phyloP scores from a whole-genome alignment of 306 rosid species.

The Cucumis cinereus region DNA sequence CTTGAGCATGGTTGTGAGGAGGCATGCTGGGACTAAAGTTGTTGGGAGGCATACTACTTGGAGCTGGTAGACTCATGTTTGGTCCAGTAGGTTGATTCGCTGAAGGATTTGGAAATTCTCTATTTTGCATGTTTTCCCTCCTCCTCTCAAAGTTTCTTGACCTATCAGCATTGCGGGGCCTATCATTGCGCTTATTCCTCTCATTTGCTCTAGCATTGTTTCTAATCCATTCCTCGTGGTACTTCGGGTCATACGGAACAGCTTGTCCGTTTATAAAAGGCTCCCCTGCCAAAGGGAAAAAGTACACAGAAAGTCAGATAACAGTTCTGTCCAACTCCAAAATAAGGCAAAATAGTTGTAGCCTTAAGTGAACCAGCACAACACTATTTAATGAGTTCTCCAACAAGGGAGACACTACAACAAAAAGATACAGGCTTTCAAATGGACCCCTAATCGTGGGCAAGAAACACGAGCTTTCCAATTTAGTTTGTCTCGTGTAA shows the following conservation, averaged over 20 bases:
- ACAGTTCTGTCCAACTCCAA: background rate
- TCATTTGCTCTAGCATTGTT: slow-evolving; percentile 87
- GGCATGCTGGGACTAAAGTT: background rate
- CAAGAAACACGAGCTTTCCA: background rate
- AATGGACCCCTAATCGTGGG: background rate
- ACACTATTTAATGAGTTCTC: background rate
- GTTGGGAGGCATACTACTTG: slow-evolving; percentile 6
- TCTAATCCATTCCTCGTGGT: slow-evolving; percentile 89
- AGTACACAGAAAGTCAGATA: background rate
- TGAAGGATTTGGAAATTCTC: slow-evolving; percentile 49
- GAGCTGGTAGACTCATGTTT: slow-evolving; percentile 20
- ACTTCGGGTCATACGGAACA: slow-evolving; percentile 84
- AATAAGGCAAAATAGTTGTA: background rate
- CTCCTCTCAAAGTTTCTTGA: slow-evolving; percentile 87
- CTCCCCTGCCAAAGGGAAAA: slow-evolving; percentile 54
- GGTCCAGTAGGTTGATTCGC: slow-evolving; percentile 3
- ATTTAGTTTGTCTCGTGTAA: background rate
- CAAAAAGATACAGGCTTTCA: background rate
- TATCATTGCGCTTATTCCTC: slow-evolving; percentile 83
- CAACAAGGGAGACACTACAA: background rate
- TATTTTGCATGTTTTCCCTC: slow-evolving; percentile 58
- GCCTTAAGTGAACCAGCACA: background rate
- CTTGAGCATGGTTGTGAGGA: slow-evolving; percentile 2
- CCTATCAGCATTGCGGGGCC: slow-evolving; percentile 74
- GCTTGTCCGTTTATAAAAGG: slow-evolving; percentile 91